These are phyloP conservation scores for Sporothrix dimorphospora DNA, from an alignment of 2,329 filamentous ascomycete species.

Conservation along the genomic window DNA sequence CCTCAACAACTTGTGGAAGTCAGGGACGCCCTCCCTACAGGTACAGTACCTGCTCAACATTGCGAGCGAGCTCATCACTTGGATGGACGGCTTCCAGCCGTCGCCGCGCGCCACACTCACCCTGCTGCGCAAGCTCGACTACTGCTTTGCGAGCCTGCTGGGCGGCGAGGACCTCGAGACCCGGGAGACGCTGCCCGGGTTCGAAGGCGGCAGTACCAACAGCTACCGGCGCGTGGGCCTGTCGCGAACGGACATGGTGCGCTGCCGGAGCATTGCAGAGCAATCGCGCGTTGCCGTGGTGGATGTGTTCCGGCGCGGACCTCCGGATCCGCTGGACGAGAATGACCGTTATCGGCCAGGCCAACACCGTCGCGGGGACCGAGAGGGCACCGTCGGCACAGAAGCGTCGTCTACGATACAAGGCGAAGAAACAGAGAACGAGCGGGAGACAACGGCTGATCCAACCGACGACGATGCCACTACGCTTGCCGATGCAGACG, in stretches of 20 bases:
- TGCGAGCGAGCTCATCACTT: conserved; percentile 71
- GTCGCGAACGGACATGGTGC: conserved; percentile 82
- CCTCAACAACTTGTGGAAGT: conserved; percentile 82
- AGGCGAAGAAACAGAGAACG: conserved; percentile 27
- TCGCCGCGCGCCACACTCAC: conserved; percentile 69
- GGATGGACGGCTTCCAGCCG: conserved; percentile 72
- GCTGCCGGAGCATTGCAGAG: conserved; percentile 80
- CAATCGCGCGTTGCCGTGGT: conserved; percentile 72
- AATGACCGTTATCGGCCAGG: neutral
- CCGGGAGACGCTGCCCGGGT: conserved; percentile 68
- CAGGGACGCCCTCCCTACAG: conserved; percentile 80
- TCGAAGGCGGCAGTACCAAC: conserved; percentile 51
- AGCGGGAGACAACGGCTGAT: conserved; percentile 45
- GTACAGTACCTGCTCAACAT: conserved; percentile 81
- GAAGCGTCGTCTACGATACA: conserved; percentile 44
- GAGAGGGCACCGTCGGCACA: conserved; percentile 40
- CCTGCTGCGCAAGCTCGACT: conserved; percentile 77
- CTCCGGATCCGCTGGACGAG: conserved; percentile 29
- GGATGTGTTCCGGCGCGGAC: conserved; percentile 61
- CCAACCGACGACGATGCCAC: conserved; percentile 7
- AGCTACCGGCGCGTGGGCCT: conserved; percentile 60
- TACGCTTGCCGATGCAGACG: neutral
- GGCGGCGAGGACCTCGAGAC: conserved; percentile 68
- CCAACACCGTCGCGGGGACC: neutral
- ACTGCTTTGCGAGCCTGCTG: conserved; percentile 78